Percentiles rank a stretch among this genome's conserved stretches.
Evolutionary conservation across 176 grass and related monocot genomes (phyloP).

Genomic region (Oryza longistaminata): DNA sequence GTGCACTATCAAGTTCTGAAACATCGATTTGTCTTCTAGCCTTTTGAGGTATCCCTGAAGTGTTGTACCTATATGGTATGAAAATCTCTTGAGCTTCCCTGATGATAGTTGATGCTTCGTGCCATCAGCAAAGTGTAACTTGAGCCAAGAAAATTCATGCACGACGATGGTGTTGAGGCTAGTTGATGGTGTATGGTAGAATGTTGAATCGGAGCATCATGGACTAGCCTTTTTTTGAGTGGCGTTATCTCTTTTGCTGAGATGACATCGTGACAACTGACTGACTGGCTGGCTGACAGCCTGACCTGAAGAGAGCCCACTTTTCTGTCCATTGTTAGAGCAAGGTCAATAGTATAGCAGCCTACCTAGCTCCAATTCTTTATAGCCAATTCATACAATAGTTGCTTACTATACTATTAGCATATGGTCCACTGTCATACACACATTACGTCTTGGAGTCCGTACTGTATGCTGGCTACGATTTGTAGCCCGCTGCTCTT

Average conservation of each 20-base stretch:
- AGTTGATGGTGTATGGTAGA: too few species aligned
- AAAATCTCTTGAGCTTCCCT: not conserved
- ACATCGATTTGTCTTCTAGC: not conserved
- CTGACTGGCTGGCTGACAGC: not conserved
- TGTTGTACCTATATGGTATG: too few species aligned
- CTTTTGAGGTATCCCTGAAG: not conserved
- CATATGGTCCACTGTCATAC: too few species aligned
- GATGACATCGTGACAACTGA: not conserved
- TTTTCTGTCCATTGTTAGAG: not conserved
- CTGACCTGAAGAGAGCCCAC: not conserved
- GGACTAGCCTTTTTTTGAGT: not conserved
- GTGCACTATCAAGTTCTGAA: not conserved
- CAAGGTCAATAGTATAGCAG: too few species aligned
- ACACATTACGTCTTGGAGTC: too few species aligned
- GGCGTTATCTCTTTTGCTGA: not conserved
- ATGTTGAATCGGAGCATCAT: too few species aligned
- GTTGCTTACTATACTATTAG: too few species aligned
- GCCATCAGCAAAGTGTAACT: not conserved
- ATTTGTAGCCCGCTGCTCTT: too few species aligned
- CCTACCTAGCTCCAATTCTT: too few species aligned
- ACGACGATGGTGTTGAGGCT: too few species aligned
- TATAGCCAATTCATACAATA: too few species aligned
- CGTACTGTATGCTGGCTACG: too few species aligned
- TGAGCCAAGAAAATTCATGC: not conserved
- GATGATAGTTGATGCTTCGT: not conserved